Conservation (phyloP, 2,329 filamentous ascomycete genomes). For the Tolypocladium sp. region DNA sequence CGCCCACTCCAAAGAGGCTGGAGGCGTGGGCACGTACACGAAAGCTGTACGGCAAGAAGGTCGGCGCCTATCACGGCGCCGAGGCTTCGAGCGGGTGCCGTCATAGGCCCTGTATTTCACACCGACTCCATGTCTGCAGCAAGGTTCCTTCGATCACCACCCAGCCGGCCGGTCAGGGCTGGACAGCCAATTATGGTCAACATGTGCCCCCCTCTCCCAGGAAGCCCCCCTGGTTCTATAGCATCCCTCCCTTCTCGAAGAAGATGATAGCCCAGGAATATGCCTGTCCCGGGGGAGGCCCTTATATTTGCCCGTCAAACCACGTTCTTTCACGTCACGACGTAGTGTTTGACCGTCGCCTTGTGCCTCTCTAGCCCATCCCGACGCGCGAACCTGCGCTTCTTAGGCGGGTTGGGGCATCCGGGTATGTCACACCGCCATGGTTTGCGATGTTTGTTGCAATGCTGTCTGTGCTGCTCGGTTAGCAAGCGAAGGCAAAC, state of each 20-base stretch:
- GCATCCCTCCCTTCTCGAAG: too few species aligned
- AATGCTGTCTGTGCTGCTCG: constrained; percentile 25
- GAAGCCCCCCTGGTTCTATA: background rate
- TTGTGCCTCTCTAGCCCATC: constrained; percentile 33
- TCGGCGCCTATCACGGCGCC: background rate
- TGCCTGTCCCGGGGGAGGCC: background rate
- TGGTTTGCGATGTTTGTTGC: constrained; percentile 32
- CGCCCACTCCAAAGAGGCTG: background rate
- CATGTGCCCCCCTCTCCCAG: background rate
- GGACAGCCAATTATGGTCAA: background rate
- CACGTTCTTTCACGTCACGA: constrained; percentile 13
- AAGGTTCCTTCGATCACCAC: background rate
- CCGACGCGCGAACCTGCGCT: constrained; percentile 30
- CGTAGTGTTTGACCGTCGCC: constrained; percentile 27
- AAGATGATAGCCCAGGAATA: background rate
- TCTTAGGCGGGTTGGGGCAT: constrained; percentile 31
- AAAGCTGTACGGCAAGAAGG: background rate
- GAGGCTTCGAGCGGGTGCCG: background rate
- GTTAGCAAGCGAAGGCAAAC: background rate
- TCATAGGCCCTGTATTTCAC: background rate
- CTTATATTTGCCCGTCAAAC: background rate
- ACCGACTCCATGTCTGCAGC: background rate
- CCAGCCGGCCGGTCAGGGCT: too few species aligned
- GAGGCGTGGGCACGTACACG: background rate
- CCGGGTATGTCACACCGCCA: constrained; percentile 28